phyloP scores from a whole-genome alignment of 208 protist species.

The Zelonia costaricensis region DNA sequence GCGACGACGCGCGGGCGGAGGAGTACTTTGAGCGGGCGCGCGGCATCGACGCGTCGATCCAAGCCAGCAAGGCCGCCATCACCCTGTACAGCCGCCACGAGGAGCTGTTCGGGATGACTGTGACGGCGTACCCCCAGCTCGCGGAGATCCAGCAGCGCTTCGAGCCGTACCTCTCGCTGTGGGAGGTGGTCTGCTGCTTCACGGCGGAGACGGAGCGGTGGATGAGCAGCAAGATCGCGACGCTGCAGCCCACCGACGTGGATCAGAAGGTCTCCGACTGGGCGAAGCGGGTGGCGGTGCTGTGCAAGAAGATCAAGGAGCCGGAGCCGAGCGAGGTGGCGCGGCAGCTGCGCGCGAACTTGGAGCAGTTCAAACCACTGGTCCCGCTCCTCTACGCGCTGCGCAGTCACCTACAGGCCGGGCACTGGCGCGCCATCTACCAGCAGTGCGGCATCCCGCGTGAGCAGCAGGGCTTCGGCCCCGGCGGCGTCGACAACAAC shows the following conservation, averaged over 20 bases:
- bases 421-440: conserved; percentile 94
- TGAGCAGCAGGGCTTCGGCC: conserved; percentile 83
- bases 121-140: conserved; percentile 89
- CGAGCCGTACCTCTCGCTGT: conserved; percentile 90
- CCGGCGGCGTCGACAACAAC: conserved; percentile 83
- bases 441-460: conserved; percentile 81
- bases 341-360: conserved; percentile 77
- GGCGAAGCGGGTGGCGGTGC: conserved; percentile 76
- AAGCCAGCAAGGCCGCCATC: conserved; percentile 66
- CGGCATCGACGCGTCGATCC: conserved; percentile 70
- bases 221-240: conserved; percentile 88
- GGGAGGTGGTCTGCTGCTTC: conserved; percentile 88
- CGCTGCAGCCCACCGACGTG: conserved; percentile 76
- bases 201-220: conserved; percentile 87
- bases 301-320: conserved; percentile 90
- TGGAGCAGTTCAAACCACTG: conserved; percentile 92
- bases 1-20: conserved; percentile 84
- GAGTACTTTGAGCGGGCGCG: conserved; percentile 89
- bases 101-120: conserved; percentile 81
- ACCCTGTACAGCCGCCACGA: conserved; percentile 90
- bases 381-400: conserved; percentile 94
- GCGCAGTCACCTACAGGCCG: conserved; percentile 92
- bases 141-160: conserved; percentile 87
- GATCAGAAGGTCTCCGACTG: conserved; percentile 87
- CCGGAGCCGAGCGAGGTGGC: conserved; percentile 78